Percentiles rank a stretch among this genome's conserved stretches.
Evolutionary conservation across 2,329 filamentous ascomycete genomes (phyloP).

Genomic region (Parastagonospora nodorum): DNA sequence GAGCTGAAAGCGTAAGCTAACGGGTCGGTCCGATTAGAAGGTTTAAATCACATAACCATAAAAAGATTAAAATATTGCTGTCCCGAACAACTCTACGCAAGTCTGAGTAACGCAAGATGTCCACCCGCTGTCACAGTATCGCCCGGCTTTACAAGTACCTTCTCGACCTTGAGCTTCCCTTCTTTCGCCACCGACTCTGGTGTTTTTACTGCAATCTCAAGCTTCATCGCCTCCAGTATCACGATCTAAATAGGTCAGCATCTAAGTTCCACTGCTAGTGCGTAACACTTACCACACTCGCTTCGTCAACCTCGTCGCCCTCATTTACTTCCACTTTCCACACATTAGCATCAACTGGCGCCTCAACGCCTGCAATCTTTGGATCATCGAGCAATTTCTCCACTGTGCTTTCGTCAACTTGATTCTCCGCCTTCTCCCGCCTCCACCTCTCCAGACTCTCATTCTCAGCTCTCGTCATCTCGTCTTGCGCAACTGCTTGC

Average conservation of each 20-base stretch:
- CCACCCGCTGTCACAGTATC: slow-evolving; percentile 47
- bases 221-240: slow-evolving; percentile 55
- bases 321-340: slow-evolving; percentile 52
- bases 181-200: slow-evolving; percentile 29
- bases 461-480: slow-evolving; percentile 55
- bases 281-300: slow-evolving; percentile 32
- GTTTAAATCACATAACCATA: too few relatives aligned
- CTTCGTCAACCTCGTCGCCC: slow-evolving; percentile 40
- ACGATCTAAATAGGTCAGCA: slow-evolving; percentile 33
- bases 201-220: slow-evolving; percentile 52
- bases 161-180: slow-evolving; percentile 43
- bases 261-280: background rate
- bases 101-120: slow-evolving; percentile 34
- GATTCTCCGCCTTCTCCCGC: slow-evolving; percentile 50
- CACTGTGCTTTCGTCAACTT: slow-evolving; percentile 55
- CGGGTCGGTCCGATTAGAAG: too few relatives aligned
- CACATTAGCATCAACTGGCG: slow-evolving; percentile 53
- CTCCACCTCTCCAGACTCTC: slow-evolving; percentile 51
- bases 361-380: slow-evolving; percentile 45
- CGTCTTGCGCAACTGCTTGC: slow-evolving; percentile 56
- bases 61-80: too few relatives aligned
- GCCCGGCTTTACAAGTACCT: slow-evolving; percentile 49
- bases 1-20: too few relatives aligned
- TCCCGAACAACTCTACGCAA: too few relatives aligned
- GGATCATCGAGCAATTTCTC: slow-evolving; percentile 55